Conservation (phyloP, 2,329 filamentous ascomycete species). For the Colletotrichum sp. region DNA sequence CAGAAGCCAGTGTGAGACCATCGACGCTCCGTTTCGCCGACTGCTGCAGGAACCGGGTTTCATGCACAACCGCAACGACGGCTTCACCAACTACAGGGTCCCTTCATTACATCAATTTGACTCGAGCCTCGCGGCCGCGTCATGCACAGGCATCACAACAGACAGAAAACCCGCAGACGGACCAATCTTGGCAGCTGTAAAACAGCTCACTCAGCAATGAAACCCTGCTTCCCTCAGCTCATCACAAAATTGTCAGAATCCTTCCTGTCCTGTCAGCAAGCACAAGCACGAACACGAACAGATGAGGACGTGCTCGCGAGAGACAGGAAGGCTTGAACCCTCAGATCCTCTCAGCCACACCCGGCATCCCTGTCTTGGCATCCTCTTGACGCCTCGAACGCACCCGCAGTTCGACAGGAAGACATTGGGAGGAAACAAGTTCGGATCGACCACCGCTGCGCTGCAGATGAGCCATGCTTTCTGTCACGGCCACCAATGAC, state of each 20-base stretch:
- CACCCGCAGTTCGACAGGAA: background rate
- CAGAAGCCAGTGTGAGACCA: background rate
- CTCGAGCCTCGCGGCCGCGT: conserved; percentile 5
- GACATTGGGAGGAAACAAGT: background rate
- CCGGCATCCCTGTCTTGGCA: background rate
- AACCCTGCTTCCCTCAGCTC: background rate
- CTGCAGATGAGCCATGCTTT: background rate
- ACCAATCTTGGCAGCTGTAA: background rate
- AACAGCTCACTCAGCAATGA: background rate
- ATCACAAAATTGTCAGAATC: background rate
- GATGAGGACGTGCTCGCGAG: background rate
- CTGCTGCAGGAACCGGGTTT: conserved; percentile 20
- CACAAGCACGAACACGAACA: background rate
- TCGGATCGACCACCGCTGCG: background rate
- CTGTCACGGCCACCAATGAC: conserved; percentile 1
- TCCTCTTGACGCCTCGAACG: background rate
- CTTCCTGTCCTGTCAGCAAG: background rate
- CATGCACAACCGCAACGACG: background rate
- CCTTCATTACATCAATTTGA: conserved; percentile 1
- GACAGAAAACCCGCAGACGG: background rate
- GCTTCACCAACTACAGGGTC: background rate
- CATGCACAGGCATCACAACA: background rate
- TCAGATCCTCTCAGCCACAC: background rate
- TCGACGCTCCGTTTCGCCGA: background rate
- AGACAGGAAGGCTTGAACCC: background rate